Base-by-base conservation (phyloP, 208 protist species). In the Borovskyia barvae region DNA sequence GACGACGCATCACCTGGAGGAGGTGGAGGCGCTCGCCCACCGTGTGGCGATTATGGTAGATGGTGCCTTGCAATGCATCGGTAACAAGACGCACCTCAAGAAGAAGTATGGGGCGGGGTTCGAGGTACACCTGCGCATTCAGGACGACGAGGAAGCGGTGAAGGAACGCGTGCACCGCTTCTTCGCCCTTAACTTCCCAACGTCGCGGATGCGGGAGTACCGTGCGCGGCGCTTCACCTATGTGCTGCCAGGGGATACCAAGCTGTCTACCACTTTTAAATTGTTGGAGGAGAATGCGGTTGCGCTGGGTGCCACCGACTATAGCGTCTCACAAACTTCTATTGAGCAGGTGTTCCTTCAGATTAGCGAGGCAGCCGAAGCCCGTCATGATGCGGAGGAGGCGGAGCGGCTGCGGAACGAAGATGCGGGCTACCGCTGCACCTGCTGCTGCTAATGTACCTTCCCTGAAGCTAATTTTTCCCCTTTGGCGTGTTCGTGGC, bases 1-100 rank as follows among this genome's bases (percentile, higher is more conserved):
- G 51, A 97, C 93, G 48, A 97, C 93, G 45, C 95, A 98, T 60
- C 88, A 95, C 49, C 76, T 98, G 73, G 91, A 97, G 59, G 95
- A 98, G 80, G 82, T 87, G 58, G 90, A 97, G 62, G 87, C 88
- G 3, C 65, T 98, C 9, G 82, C 80, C 19, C 30, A 75, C 49
- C 51, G 61, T 32, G 66, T 94, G 4, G 83, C 80, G 11, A 94
- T 96, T 24, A 93, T 96, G 81, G 74, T 75, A 12, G 65, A 75
- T 40, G 92, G 92, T 22, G 40, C 64, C 17, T 51, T 97, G 24
- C 71, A 59, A 9, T 93, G 83, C 57, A 72, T 97, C 28, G 94
- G 94, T 24, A 61, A 70, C 37, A 77, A 75, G 43, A 74, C 70
- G 20, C 80, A 91, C 54, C 68, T 97, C 24, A 84, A 88, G 68